A percentile compares a stretch with the other conserved stretches of the same genome.
Evolutionary conservation across 164 flowering plant genomes (phyloP).

Genomic region (Umbellularia californica): DNA sequence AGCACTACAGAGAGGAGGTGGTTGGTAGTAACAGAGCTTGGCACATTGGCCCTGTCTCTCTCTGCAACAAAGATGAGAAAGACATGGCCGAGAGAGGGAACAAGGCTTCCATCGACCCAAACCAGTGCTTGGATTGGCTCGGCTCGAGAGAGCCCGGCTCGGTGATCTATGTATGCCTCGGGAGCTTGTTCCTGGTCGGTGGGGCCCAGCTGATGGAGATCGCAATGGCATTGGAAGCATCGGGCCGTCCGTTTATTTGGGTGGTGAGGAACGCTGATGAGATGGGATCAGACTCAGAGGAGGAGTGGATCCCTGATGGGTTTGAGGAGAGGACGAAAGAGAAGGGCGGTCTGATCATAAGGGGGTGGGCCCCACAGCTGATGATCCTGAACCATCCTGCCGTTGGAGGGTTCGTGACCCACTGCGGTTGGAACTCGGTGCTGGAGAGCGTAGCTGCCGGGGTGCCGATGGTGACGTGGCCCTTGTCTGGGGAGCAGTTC

Average conservation of each 20-base stretch:
- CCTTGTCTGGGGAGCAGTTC: constrained; percentile 53
- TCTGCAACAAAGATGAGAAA: constrained; percentile 8
- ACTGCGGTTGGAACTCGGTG: constrained; percentile 70
- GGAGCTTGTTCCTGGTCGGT: constrained; percentile 11
- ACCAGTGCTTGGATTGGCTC: constrained; percentile 25
- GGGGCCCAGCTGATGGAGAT: constrained; percentile 39
- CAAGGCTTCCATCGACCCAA: constrained; percentile 8
- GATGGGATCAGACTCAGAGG: neutral
- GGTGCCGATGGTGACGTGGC: constrained; percentile 66
- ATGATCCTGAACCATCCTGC: constrained; percentile 47
- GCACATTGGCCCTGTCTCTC: constrained; percentile 32
- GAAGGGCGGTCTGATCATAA: constrained; percentile 50
- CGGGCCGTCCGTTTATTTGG: constrained; percentile 17
- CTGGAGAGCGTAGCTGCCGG: constrained; percentile 45
- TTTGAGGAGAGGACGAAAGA: constrained; percentile 15
- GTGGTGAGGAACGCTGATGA: neutral
- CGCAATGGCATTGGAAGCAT: constrained; percentile 47
- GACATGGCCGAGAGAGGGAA: constrained; percentile 28
- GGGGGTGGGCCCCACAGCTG: constrained; percentile 72
- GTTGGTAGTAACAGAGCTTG: constrained; percentile 11
- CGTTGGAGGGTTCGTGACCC: constrained; percentile 53
- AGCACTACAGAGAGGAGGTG: constrained; percentile 9
- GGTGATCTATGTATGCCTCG: constrained; percentile 17
- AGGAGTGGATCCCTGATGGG: constrained; percentile 5
- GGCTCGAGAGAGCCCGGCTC: constrained; percentile 15